Conservation (phyloP, 345 rosid genomes). For the Euclidium syriacum region DNA sequence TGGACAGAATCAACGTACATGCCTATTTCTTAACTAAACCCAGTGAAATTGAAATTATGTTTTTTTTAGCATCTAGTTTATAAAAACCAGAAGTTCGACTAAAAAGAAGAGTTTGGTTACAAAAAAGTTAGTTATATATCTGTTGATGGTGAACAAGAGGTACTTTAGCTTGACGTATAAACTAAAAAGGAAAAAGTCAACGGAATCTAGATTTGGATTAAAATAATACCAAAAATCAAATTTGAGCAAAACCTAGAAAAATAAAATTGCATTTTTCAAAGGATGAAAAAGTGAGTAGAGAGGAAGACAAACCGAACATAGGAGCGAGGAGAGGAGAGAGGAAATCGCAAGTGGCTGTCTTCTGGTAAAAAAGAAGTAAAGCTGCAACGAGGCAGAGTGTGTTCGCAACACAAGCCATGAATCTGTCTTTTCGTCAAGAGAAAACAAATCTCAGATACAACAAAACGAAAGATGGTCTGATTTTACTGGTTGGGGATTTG, state of each 20-base stretch:
- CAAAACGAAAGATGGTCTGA: neutral
- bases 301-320: conserved; percentile 24
- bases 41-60: neutral
- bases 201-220: neutral
- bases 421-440: conserved; percentile 5
- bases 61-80: neutral
- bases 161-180: no score
- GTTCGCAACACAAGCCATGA: conserved; percentile 30
- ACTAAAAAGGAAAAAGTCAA: neutral
- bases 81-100: neutral
- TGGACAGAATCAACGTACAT: neutral
- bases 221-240: neutral
- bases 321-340: conserved; percentile 43
- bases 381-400: conserved; percentile 21
- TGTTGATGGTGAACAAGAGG: neutral
- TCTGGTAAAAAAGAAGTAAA: conserved; percentile 24
- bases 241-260: neutral
- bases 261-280: neutral
- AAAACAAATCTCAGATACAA: neutral
- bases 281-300: neutral
- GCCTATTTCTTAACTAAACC: neutral
- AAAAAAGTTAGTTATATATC: neutral
- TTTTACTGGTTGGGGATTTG: conserved; percentile 6
- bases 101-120: neutral
- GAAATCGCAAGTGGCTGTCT: conserved; percentile 28